Evolutionary conservation across 2,329 filamentous ascomycete genomes (phyloP), one percentile per base, ranked within the genome.

Genomic region (Colletotrichum magnum): DNA sequence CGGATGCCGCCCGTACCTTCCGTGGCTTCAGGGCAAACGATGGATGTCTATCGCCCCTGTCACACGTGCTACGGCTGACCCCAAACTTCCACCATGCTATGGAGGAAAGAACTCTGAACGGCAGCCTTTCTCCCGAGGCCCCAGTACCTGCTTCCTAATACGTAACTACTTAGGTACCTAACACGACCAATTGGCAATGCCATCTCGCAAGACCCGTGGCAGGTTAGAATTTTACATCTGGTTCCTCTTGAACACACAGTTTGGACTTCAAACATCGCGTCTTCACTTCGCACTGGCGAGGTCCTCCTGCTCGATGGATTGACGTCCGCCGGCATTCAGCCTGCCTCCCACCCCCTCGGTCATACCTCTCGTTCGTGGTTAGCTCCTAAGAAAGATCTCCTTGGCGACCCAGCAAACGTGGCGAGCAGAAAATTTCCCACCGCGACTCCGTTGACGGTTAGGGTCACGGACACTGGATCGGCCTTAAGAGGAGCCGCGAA

Each of bases 401-500:
- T 36, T 15, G 47, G 39, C 28, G 48, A 41, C 7, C 39, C 39
- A 56, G 28, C 41, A 53, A 69, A 58, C 61, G 66, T 59, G 66
- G 66, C 43, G 62, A 69, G 54, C 61, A 59, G 66, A 60, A 54
- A 32, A 32, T 57, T 61, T 47, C 45, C 58, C 51, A 56, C 47
- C 45, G 18, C 16, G 39, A 41, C 24, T 54, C 58, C 43, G 36
- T 62, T 36, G 48, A 24, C 21, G 21, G 21, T 24, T 24, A 13
- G 28, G 50, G 32, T 48, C 54, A 50, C 48, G 16, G 28, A 52
- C 36, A 51, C 45, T 50, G 28, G 59, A 68, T 68, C 64, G 39
- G 28, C 62, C 66, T 18, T 68, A 9, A 50, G 36, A 53, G 21
- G 61, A 65, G n/a, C 61, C 50, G 61, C 66, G 48, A 65, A 65